A percentile compares a stretch with the other conserved stretches of the same genome.
Evolutionary conservation across 345 rosid genomes (phyloP).

Genomic region (Populus deltoides): DNA sequence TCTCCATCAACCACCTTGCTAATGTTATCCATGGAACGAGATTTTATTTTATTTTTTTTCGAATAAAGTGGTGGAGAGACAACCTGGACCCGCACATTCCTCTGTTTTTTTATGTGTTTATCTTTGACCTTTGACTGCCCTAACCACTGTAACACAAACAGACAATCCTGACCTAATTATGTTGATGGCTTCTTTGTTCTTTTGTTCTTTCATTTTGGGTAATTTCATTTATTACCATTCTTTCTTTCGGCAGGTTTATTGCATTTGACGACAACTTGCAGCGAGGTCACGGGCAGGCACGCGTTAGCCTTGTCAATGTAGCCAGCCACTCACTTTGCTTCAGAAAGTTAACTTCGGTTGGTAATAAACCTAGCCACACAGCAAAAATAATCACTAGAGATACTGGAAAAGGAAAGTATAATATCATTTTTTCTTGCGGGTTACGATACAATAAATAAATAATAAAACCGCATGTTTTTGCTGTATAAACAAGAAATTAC

Average conservation of each 20-base stretch:
- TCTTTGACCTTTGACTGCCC: constrained; percentile 64
- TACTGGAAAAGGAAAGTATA: too few species aligned
- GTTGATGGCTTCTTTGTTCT: background rate
- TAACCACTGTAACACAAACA: background rate
- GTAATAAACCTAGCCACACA: too few species aligned
- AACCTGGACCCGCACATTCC: constrained; percentile 60
- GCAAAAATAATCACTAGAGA: too few species aligned
- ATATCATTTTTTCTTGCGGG: background rate
- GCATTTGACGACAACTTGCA: background rate
- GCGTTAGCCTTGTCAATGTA: background rate
- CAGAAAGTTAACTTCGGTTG: background rate
- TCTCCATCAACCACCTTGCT: constrained; percentile 12
- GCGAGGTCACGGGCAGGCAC: background rate
- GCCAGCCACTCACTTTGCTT: background rate
- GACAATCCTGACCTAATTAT: constrained; percentile 26
- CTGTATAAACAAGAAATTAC: too few species aligned
- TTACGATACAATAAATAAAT: background rate
- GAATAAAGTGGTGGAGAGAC: constrained; percentile 39
- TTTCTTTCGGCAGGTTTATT: background rate
- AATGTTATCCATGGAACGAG: constrained; percentile 22
- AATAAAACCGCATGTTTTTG: too few species aligned
- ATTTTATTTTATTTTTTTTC: background rate
- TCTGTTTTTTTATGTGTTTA: constrained; percentile 16
- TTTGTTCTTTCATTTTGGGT: background rate
- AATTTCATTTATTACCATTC: background rate